Evolutionary conservation across 345 rosid genomes (phyloP).

Genomic region (Salix brachista): DNA sequence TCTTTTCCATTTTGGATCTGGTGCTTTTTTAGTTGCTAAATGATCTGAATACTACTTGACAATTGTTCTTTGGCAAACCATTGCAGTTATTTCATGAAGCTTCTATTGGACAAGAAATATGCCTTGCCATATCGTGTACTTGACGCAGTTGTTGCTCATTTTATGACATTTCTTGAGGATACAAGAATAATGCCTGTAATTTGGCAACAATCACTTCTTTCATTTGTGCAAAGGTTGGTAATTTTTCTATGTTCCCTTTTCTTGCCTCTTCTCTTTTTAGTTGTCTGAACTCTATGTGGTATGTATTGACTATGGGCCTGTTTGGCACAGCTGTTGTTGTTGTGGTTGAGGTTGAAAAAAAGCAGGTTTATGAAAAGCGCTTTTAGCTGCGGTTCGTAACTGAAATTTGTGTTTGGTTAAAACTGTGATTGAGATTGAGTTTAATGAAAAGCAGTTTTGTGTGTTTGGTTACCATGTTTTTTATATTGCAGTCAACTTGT

Average conservation of each 20-base stretch:
- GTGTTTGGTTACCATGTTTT: too few species aligned
- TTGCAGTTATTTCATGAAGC: constrained; percentile 85
- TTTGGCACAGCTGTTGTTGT: too few species aligned
- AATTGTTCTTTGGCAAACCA: neutral
- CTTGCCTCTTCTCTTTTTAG: neutral
- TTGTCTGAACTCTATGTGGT: neutral
- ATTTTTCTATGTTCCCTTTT: neutral
- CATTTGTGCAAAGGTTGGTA: constrained; percentile 80
- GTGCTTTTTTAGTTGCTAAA: constrained; percentile 2
- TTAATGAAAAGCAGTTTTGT: too few species aligned
- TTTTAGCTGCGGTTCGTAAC: too few species aligned
- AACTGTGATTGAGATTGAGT: too few species aligned
- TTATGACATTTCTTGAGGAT: constrained; percentile 73
- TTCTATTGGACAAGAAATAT: constrained; percentile 87
- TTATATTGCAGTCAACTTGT: too few species aligned
- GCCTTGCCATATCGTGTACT: constrained; percentile 79
- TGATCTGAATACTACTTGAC: constrained; percentile 1
- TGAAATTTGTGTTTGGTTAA: too few species aligned
- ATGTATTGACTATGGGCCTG: neutral
- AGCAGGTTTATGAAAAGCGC: too few species aligned
- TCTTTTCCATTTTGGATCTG: neutral
- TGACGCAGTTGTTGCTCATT: constrained; percentile 77
- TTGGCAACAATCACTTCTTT: constrained; percentile 96
- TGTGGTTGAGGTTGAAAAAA: too few species aligned
- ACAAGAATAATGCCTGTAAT: constrained; percentile 89